Base-by-base conservation (phyloP, 2,329 filamentous ascomycete genomes). In the Aspergillus pseudoviridinutans region DNA sequence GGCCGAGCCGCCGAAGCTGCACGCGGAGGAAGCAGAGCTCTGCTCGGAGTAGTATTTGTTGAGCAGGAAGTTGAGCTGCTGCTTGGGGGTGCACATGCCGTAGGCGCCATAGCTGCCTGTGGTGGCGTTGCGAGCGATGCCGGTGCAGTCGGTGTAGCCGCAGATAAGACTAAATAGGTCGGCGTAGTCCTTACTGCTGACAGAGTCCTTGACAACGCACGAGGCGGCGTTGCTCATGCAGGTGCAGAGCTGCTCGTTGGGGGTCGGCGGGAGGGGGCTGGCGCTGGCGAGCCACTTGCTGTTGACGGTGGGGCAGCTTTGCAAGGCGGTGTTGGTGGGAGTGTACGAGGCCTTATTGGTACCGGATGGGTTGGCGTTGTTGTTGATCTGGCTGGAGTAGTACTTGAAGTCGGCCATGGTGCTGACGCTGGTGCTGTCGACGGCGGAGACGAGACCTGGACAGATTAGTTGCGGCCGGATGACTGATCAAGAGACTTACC, bases 151-250 rank as follows among this genome's bases (percentile, higher is more conserved):
- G 41, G 65, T 64, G 51, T 66, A 71, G 54, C 76, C 75, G 53
- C 77, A 79, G 50, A 79, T 70, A 35, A 67, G 68, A 49, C 71
- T 82, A 75, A 97, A 97, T 61, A 95, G 82, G 10, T 82, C 76
- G 47, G 83, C 84, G 66, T 85, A 89, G 55, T 85, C 77, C 52
- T 85, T 79, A 50, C 77, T 71, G 61, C 81, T 75, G 27, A 91
- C 78, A 66, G 76, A 74, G 38, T 79, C 73, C 32, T 82, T 79
- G 58, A 90, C 84, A 29, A 82, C 81, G 78, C 93, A 97, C 55
- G 78, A 77, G 54, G 95, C 78, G 50, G 84, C 85, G 59, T 84
- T 80, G 71, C 84, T 82, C 89, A 96, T 96, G 83, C 94, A 97
- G 56, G 80, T 75, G 82, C 94, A 97, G 53, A 95, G 85, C 50